These are phyloP conservation scores for Corylus americana DNA, from an alignment of 306 rosid genomes.

Conservation along the genomic window DNA sequence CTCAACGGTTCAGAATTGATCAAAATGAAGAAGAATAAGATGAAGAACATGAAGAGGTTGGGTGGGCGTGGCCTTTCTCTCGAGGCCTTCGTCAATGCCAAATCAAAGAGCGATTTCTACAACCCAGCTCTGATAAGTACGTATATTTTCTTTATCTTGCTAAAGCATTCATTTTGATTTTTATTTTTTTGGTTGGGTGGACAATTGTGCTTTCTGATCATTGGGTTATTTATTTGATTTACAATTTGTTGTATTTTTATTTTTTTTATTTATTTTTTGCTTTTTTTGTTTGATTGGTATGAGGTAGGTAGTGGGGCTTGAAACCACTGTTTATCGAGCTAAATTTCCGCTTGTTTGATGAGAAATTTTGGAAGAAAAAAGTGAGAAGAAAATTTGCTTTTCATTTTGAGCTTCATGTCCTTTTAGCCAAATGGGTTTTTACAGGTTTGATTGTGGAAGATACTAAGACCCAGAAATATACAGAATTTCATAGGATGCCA, in stretches of 20 bases:
- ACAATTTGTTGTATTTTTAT: background rate
- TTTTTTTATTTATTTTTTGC: background rate
- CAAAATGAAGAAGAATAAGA: slow-evolving; percentile 21
- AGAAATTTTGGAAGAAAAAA: background rate
- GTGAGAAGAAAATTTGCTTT: background rate
- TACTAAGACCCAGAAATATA: background rate
- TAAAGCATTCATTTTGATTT: background rate
- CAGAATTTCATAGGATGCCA: background rate
- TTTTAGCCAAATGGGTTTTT: background rate
- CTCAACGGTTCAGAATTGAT: slow-evolving; percentile 24
- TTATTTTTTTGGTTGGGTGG: background rate
- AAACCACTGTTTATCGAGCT: background rate
- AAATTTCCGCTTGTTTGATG: background rate
- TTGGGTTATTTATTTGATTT: background rate
- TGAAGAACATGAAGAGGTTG: slow-evolving; percentile 47
- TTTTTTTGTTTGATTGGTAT: background rate
- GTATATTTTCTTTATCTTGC: slow-evolving; percentile 7
- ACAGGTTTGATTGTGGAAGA: background rate
- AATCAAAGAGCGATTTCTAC: slow-evolving; percentile 52
- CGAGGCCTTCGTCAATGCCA: slow-evolving; percentile 58
- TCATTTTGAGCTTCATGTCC: background rate
- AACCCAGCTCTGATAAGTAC: slow-evolving; percentile 82
- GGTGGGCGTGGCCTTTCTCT: slow-evolving; percentile 74
- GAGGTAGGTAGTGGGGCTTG: background rate
- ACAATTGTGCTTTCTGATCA: background rate